Base-by-base conservation (phyloP, 305 asterid genomes). In the Rubia tinctorum region DNA sequence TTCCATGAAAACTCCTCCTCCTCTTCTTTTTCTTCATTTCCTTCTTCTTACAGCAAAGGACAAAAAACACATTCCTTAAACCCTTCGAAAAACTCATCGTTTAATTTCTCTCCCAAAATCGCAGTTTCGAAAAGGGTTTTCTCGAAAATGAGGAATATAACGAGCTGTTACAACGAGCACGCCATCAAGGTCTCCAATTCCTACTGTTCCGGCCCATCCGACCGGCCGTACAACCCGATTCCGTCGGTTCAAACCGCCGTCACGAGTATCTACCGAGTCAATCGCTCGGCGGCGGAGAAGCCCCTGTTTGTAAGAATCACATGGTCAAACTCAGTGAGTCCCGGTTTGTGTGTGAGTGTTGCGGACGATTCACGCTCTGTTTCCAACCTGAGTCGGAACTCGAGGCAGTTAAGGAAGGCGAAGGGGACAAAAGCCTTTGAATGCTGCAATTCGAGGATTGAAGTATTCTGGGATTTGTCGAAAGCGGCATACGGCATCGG, bases 141-240 rank as follows among this genome's bases (percentile, higher is more conserved):
- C 12, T 47, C 27, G 40, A 75, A 43, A 22, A 92, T 92, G 98
- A 92, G 86, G 75, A 88, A 77, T 71, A 80, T 92, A 39, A 84
- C 90, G 55, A 66, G 80, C 20, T 92, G 98, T 77, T 88, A 92
- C 76, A 79, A 82, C 80, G 93, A 92, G 43, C 88, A 88, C 71
- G 97, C 98, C 45, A 79, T 89, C 39, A 87, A 88, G 64, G 90
- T 91, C 15, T 86, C 98, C n/a, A 88, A 85, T 83, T 83, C 97
- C 2, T 89, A 90, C 59, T 85, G 96, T 74, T 86, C 94, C 0
- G 88, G 90, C 51, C 84, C 87, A 49, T 82, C 90, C 3, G 82
- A 80, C 67, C 85, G 73, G 63, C 77, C 80, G 45, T 68, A 30
- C 0, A 76, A 76, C 12, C 34, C 79, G 71, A 40, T 74, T 10